Conservation (phyloP, 345 rosid genomes). For the Eutrema yunnanense region DNA sequence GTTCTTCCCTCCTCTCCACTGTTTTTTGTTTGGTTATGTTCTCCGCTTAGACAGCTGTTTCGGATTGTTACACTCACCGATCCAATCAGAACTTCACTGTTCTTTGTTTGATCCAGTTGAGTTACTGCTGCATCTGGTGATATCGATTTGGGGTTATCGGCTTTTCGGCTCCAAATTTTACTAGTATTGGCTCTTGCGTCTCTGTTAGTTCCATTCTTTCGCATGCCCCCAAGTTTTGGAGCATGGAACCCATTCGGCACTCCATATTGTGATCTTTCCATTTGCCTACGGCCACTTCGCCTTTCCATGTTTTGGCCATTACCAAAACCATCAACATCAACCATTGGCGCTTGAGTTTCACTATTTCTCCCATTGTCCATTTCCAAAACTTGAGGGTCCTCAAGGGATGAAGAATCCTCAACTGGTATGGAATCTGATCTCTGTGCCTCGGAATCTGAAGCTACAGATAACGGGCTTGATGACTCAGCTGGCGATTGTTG, state of each 20-base stretch:
- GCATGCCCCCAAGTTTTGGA: conserved; percentile 42
- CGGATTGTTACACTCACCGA: conserved; percentile 67
- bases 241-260: conserved; percentile 43
- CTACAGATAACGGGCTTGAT: conserved; percentile 30
- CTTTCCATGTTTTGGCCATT: conserved; percentile 34
- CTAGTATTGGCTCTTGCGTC: conserved; percentile 40
- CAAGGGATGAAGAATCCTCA: conserved; percentile 34
- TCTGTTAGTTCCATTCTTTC: conserved; percentile 51
- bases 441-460: conserved; percentile 42
- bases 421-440: conserved; percentile 32
- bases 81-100: conserved; percentile 65
- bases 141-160: conserved; percentile 38
- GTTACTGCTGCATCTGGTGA: conserved; percentile 37
- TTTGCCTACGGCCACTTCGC: conserved; percentile 32
- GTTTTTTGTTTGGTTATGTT: conserved; percentile 32
- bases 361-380: conserved; percentile 35
- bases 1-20: conserved; percentile 35
- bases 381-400: conserved; percentile 32
- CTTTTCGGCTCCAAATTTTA: conserved; percentile 77
- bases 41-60: conserved; percentile 34
- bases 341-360: conserved; percentile 40
- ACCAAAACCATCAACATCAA: conserved; percentile 27
- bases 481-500: conserved; percentile 37
- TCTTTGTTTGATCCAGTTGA: conserved; percentile 43
- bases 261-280: conserved; percentile 44